These are phyloP conservation scores for Mimosa pudica DNA, from an alignment of 306 rosid genomes.

Conservation along the genomic window DNA sequence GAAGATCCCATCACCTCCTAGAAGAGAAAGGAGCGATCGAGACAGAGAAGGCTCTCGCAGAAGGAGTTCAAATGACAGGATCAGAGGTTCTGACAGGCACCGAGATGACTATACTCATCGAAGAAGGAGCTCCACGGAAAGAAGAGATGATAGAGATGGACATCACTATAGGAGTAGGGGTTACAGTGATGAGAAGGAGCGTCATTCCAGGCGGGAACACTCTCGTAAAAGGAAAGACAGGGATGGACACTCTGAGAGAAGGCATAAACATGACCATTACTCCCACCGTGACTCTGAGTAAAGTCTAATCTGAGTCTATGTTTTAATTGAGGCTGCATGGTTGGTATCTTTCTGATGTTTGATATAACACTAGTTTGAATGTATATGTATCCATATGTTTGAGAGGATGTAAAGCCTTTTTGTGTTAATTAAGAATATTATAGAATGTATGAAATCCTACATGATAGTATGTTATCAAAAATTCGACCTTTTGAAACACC, in stretches of 20 bases:
- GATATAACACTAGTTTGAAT: no score
- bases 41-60: slow-evolving; percentile 43
- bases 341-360: not conserved
- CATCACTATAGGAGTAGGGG: slow-evolving; percentile 33
- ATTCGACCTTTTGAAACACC: no score
- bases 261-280: slow-evolving; percentile 39
- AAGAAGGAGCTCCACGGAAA: slow-evolving; percentile 45
- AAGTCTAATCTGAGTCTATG: slow-evolving; percentile 4
- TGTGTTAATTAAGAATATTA: no score
- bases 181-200: slow-evolving; percentile 36
- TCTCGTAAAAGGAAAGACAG: slow-evolving; percentile 40
- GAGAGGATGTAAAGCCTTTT: no score
- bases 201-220: slow-evolving; percentile 32
- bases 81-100: slow-evolving; percentile 33
- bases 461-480: no score
- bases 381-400: no score
- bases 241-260: slow-evolving; percentile 20
- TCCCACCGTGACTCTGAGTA: slow-evolving; percentile 43
- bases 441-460: no score
- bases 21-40: slow-evolving; percentile 52
- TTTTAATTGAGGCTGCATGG: not conserved
- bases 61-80: slow-evolving; percentile 40
- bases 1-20: slow-evolving; percentile 86
- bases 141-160: slow-evolving; percentile 33
- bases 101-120: slow-evolving; percentile 37